Conservation (phyloP, 768 basidiomycete species). For the Omphalotus guepiniiformis region DNA sequence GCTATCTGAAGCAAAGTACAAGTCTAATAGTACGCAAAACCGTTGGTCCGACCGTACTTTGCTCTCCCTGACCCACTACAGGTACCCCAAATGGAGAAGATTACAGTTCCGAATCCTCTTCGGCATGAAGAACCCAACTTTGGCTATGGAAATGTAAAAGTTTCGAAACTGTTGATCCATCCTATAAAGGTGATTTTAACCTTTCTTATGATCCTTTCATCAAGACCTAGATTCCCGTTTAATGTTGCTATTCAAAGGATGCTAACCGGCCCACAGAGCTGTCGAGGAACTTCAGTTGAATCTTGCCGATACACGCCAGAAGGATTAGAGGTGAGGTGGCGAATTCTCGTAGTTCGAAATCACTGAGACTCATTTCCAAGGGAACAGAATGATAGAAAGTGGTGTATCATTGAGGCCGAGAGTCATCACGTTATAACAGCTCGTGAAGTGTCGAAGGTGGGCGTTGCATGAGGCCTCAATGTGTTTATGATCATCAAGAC, state of each 20-base stretch:
- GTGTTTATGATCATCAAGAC: background rate
- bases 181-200: constrained; percentile 54
- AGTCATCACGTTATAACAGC: constrained; percentile 61
- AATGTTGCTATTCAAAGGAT: background rate
- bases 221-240: background rate
- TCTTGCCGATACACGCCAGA: constrained; percentile 52
- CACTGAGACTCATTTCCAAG: background rate
- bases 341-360: background rate
- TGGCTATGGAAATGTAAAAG: constrained; percentile 24
- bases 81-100: no score
- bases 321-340: constrained; percentile 56
- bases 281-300: constrained; percentile 60
- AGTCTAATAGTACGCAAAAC: no score
- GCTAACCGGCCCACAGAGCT: constrained; percentile 46
- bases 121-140: constrained; percentile 1
- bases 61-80: no score
- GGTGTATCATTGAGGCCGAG: constrained; percentile 61
- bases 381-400: constrained; percentile 62
- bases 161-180: constrained; percentile 59
- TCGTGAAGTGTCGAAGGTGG: constrained; percentile 56
- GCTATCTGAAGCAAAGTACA: no score
- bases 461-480: constrained; percentile 5
- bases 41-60: no score
- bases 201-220: background rate
- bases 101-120: no score